Evolutionary conservation across 805 yeast species (phyloP).

Genomic region (Starmerella floricola): DNA sequence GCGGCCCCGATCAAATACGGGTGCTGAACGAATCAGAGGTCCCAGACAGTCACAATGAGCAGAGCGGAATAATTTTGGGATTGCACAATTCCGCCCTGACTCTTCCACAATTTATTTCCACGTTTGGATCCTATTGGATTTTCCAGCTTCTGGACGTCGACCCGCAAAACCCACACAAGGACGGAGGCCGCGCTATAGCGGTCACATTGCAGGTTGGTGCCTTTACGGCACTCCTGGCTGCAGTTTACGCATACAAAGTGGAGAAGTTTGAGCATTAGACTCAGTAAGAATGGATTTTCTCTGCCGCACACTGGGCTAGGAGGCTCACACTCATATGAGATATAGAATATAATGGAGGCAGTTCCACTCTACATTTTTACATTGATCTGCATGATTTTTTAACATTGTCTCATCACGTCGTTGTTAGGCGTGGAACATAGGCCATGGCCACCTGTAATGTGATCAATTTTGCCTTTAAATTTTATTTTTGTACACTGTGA

Average conservation of each 20-base stretch:
- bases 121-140: slow-evolving; percentile 30
- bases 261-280: no score
- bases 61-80: slow-evolving; percentile 32
- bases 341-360: neutral
- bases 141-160: slow-evolving; percentile 25
- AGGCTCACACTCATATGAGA: no score
- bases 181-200: slow-evolving; percentile 31
- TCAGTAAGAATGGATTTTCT: no score
- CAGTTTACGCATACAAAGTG: slow-evolving; percentile 22
- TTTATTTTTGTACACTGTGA: no score
- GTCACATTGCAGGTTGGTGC: slow-evolving; percentile 31
- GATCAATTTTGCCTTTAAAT: no score
- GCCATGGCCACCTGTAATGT: no score
- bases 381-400: neutral
- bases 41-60: slow-evolving; percentile 15
- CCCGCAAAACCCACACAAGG: slow-evolving; percentile 20
- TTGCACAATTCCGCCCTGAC: slow-evolving; percentile 33
- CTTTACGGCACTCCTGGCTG: slow-evolving; percentile 29
- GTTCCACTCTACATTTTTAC: neutral
- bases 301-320: no score
- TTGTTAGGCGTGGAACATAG: no score
- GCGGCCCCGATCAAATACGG: no score
- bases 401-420: no score
- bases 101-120: slow-evolving; percentile 32
- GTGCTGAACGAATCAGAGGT: slow-evolving; percentile 4